phyloP scores from a whole-genome alignment of 768 basidiomycete species.

The Amanita pallidorosea region DNA sequence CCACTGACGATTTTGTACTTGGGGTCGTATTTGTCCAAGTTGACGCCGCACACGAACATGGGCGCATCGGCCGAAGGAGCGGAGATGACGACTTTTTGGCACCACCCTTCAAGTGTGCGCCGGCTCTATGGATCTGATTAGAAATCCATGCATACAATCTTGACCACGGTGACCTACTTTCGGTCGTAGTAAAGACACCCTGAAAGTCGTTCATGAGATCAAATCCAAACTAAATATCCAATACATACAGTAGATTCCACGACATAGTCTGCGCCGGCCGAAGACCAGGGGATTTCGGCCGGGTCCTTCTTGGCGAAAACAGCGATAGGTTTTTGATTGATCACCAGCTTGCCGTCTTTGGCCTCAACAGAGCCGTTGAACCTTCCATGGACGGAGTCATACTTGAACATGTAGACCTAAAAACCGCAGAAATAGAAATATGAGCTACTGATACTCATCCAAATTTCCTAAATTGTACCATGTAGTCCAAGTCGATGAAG shows the following conservation, averaged over 20 bases:
- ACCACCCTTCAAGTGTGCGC: constrained; percentile 85
- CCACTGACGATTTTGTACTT: constrained; percentile 61
- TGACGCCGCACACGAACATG: constrained; percentile 90
- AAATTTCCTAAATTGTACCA: constrained; percentile 41
- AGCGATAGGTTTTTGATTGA: constrained; percentile 68
- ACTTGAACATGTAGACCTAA: constrained; percentile 98
- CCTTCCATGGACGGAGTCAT: constrained; percentile 86
- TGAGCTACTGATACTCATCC: not conserved
- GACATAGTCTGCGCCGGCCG: constrained; percentile 80
- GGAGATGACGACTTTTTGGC: constrained; percentile 98
- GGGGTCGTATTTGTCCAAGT: constrained; percentile 82
- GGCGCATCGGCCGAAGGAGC: constrained; percentile 89
- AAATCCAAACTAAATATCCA: constrained; percentile 5
- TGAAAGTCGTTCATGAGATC: constrained; percentile 12
- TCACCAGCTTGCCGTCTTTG: constrained; percentile 83
- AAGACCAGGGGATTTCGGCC: constrained; percentile 71
- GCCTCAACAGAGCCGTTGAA: constrained; percentile 78
- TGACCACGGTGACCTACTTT: constrained; percentile 42
- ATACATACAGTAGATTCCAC: constrained; percentile 84
- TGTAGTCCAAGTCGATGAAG: constrained; percentile 95
- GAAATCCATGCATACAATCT: not conserved
- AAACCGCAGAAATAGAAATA: not conserved
- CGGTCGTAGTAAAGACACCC: constrained; percentile 91
- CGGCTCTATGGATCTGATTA: constrained; percentile 42
- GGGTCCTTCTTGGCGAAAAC: constrained; percentile 87